Evolutionary conservation across 768 basidiomycete species (phyloP), one percentile per base, ranked within the genome.

Genomic region (Hebeloma cylindrosporum): DNA sequence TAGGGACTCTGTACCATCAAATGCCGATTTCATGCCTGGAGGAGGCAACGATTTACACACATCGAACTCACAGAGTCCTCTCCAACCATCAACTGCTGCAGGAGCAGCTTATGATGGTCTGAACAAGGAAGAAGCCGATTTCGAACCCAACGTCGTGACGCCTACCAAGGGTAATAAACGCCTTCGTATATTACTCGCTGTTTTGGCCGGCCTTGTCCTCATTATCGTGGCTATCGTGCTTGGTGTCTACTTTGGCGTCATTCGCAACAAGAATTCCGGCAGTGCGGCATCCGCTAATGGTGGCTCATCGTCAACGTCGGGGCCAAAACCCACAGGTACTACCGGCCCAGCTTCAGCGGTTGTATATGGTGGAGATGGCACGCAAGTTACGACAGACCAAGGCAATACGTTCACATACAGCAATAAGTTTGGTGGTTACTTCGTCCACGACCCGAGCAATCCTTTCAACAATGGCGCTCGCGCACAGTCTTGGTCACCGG

Each of bases 401-500:
- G 90, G 89, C 5, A 71, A 79, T 0, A 73, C 70, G 3, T 84
- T 90, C 64, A 78, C 68, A 0, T 92, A 93, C 60, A 66, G 70
- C 50, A 92, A 91, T 64, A 63, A 75, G 1, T 85, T 86, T 60
- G 88, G 80, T 11, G 83, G 83, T 8, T 75, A 70, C 53, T 84
- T 80, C 77, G 72, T 78, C 0, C 61, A 68, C 60, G 78, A 87
- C 60, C 78, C 80, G 4, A 67, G 71, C 6, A 66, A 84, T 59
- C 85, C 87, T 4, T 88, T 79, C 71, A 82, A 79, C 65, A 74
- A 83, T 58, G 65, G 74, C 27, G 89, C 89, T 4, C 70, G 68
- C 43, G 72, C 82, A 2, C 86, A 90, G 56, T 78, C 73, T 2
- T 91, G 83, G 79, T 82, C 83, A 3, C 87, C 87, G 2, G 73